A percentile compares a stretch with the other conserved stretches of the same genome.
These are phyloP conservation scores for Penicillium pancosmium DNA, from an alignment of 495 filamentous ascomycete genomes.

Conservation along the genomic window DNA sequence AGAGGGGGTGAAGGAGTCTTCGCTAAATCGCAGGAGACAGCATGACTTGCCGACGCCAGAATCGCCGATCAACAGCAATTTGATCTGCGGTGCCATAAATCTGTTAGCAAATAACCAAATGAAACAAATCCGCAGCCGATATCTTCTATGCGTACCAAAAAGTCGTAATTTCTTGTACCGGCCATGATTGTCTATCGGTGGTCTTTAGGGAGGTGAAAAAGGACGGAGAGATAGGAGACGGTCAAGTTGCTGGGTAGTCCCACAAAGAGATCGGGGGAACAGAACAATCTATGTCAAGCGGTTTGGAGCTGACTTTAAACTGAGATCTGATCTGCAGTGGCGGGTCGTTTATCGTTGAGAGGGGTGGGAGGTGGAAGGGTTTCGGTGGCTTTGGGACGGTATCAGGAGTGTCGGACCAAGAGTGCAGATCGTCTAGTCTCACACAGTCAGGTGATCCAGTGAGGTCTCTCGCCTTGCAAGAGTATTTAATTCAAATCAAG, in stretches of 20 bases:
- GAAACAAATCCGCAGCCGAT: too few species aligned
- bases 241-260: slow-evolving; percentile 4
- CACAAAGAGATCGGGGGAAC: neutral
- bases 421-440: slow-evolving; percentile 3
- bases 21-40: slow-evolving; percentile 96
- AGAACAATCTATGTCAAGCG: neutral
- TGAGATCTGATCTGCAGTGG: neutral
- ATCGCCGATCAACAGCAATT: slow-evolving; percentile 96
- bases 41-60: slow-evolving; percentile 98
- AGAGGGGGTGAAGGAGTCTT: slow-evolving; percentile 96
- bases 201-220: slow-evolving; percentile 1
- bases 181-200: slow-evolving; percentile 65
- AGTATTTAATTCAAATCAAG: too few species aligned
- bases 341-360: slow-evolving; percentile 13
- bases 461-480: neutral
- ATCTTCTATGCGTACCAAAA: slow-evolving; percentile 67
- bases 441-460: neutral
- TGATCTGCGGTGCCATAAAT: slow-evolving; percentile 66
- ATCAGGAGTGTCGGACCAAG: slow-evolving; percentile 26
- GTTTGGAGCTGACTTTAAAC: neutral
- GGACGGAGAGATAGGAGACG: slow-evolving; percentile 23
- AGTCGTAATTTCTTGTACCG: slow-evolving; percentile 96
- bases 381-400: slow-evolving; percentile 20
- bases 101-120: too few species aligned
- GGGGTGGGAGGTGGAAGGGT: slow-evolving; percentile 13